Evolutionary conservation across 257 asterid species (phyloP).

Genomic region (Plectranthus barbatus): DNA sequence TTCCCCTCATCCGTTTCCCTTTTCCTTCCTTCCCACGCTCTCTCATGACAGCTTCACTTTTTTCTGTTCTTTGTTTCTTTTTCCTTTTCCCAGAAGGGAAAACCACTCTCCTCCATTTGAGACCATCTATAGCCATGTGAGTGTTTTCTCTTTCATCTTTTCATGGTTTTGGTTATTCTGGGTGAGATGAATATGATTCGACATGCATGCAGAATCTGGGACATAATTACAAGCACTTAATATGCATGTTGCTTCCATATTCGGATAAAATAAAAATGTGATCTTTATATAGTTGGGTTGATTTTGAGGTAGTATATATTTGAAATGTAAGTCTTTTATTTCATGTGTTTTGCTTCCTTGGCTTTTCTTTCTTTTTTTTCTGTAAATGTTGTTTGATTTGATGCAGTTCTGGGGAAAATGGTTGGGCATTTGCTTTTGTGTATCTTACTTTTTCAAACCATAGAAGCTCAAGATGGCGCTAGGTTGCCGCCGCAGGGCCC

Average conservation of each 20-base stretch:
- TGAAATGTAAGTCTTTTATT: too few species aligned
- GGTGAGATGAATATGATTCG: too few species aligned
- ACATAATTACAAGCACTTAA: not conserved
- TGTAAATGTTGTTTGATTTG: too few species aligned
- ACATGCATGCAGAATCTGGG: slow-evolving; percentile 9
- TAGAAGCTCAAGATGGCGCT: slow-evolving; percentile 28
- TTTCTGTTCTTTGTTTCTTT: not conserved
- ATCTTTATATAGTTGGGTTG: too few species aligned
- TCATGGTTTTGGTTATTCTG: too few species aligned
- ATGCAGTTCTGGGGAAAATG: slow-evolving; percentile 55
- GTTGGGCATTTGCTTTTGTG: slow-evolving; percentile 38
- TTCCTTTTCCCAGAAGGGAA: not conserved
- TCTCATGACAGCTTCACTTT: not conserved
- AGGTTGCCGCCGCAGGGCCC: slow-evolving; percentile 20
- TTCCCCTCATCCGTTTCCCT: not conserved
- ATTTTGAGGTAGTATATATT: too few species aligned
- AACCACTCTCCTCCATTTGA: too few species aligned
- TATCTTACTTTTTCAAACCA: slow-evolving; percentile 44
- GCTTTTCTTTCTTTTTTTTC: too few species aligned
- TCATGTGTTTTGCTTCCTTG: too few species aligned
- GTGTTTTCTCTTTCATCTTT: not conserved
- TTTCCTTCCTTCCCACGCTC: slow-evolving; percentile 7
- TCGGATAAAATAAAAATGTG: too few species aligned
- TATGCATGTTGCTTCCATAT: too few species aligned
- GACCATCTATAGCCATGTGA: too few species aligned